A percentile compares a stretch with the other conserved stretches of the same genome.
These are phyloP conservation scores for Microdochium trichocladiopsis DNA, from an alignment of 2,329 filamentous ascomycete genomes.

Conservation along the genomic window DNA sequence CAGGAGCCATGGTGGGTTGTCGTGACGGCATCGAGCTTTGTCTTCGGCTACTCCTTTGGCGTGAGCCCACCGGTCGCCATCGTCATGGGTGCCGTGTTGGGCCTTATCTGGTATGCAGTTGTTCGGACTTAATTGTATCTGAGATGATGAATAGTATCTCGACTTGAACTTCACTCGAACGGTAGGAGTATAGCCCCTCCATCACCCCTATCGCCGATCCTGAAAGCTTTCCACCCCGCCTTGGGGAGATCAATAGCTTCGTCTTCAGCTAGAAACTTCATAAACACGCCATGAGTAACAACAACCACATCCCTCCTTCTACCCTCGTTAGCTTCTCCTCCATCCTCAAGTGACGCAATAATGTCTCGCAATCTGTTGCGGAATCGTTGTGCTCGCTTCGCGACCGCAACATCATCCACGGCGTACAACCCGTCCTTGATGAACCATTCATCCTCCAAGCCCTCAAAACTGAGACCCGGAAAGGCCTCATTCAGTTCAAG, in stretches of 20 bases:
- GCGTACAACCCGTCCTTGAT: conserved; percentile 11
- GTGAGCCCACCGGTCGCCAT: conserved; percentile 24
- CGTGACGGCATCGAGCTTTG: conserved; percentile 36
- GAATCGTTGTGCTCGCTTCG: conserved; percentile 7
- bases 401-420: conserved; percentile 10
- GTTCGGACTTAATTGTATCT: neutral
- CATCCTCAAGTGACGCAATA: conserved; percentile 1
- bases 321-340: neutral
- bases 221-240: conserved; percentile 19
- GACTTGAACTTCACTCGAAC: conserved; percentile 2
- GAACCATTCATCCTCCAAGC: conserved; percentile 9
- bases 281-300: conserved; percentile 22
- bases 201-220: conserved; percentile 3
- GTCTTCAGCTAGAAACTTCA: conserved; percentile 19
- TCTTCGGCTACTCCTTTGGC: conserved; percentile 23
- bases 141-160: neutral
- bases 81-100: conserved; percentile 23
- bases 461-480: conserved; percentile 6
- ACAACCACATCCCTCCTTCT: conserved; percentile 14
- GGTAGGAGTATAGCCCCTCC: conserved; percentile 2
- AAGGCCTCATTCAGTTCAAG: conserved; percentile 6
- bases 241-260: conserved; percentile 19
- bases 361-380: conserved; percentile 7
- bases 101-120: conserved; percentile 14
- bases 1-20: conserved; percentile 59